Evolutionary conservation across 306 rosid genomes (phyloP).

Genomic region (Pyrus communis): DNA sequence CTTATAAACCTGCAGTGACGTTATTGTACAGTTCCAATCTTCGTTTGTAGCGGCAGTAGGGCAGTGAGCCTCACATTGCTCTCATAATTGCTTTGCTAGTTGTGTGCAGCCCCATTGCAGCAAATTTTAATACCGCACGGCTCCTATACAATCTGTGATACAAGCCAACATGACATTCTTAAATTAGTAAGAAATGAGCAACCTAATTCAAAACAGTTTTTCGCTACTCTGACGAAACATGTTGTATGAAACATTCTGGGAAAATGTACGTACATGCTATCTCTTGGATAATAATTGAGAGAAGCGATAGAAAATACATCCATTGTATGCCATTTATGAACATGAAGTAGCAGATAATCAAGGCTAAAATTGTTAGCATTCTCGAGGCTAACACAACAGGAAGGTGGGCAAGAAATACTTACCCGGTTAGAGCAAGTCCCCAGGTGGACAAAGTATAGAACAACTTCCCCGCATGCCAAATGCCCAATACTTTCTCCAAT

Average conservation of each 20-base stretch:
- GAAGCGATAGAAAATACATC: not conserved
- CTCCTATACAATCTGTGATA: slow-evolving; percentile 58
- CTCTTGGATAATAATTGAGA: not conserved
- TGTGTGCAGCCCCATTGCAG: slow-evolving; percentile 57
- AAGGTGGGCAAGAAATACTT: slow-evolving; percentile 8
- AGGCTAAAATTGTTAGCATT: not conserved
- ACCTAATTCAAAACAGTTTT: not conserved
- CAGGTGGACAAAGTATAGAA: slow-evolving; percentile 81
- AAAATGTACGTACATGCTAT: not conserved
- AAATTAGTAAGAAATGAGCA: not conserved
- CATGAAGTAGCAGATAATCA: not conserved
- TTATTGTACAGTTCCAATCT: not conserved
- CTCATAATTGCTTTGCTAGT: slow-evolving; percentile 58
- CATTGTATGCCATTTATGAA: not conserved
- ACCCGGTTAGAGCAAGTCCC: slow-evolving; percentile 97
- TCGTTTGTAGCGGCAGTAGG: slow-evolving; percentile 2
- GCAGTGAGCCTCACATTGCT: slow-evolving; percentile 39
- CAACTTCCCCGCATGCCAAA: slow-evolving; percentile 83
- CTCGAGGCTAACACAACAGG: not conserved
- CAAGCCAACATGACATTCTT: not conserved
- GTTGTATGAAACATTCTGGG: not conserved
- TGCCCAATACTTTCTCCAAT: slow-evolving; percentile 50
- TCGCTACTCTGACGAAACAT: not conserved
- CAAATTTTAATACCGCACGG: slow-evolving; percentile 59
- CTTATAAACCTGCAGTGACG: not conserved